Percentiles rank a stretch among this genome's conserved stretches.
Evolutionary conservation across 805 yeast species (phyloP).

Genomic region (Diddensiella transvaalensis): DNA sequence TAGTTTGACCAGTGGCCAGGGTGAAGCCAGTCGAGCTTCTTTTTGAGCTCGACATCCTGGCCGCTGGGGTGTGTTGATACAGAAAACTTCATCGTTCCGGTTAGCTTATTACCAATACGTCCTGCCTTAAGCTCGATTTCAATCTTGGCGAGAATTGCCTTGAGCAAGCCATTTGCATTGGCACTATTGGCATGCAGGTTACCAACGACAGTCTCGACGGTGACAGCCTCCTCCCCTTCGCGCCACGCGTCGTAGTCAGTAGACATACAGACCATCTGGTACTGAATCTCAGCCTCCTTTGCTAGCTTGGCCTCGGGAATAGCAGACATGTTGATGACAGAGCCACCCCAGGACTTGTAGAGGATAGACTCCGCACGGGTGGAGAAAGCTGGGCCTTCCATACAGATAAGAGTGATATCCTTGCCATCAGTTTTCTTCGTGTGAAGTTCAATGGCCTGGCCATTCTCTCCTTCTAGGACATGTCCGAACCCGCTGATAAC

Average conservation of each 20-base stretch:
- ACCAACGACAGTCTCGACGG: slow-evolving; percentile 95
- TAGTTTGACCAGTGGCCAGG: slow-evolving; percentile 63
- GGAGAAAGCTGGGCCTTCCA: slow-evolving; percentile 99
- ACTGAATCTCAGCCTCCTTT: slow-evolving; percentile 92
- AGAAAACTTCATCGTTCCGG: slow-evolving; percentile 73
- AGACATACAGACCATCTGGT: slow-evolving; percentile 98
- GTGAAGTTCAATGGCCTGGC: slow-evolving; percentile 52
- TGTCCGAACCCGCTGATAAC: slow-evolving; percentile 59
- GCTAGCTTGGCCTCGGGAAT: slow-evolving; percentile 98
- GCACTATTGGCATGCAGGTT: slow-evolving; percentile 81
- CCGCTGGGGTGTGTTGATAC: slow-evolving; percentile 76
- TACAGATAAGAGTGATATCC: slow-evolving; percentile 84
- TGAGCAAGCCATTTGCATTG: slow-evolving; percentile 79
- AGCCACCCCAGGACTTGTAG: slow-evolving; percentile 86
- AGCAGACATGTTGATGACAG: slow-evolving; percentile 94
- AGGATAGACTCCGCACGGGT: slow-evolving; percentile 93
- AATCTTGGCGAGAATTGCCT: slow-evolving; percentile 60
- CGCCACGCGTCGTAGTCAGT: slow-evolving; percentile 99
- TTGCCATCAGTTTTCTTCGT: slow-evolving; percentile 61
- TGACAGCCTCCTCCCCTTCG: slow-evolving; percentile 90
- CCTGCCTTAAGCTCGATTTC: slow-evolving; percentile 55
- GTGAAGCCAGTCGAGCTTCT: slow-evolving; percentile 79
- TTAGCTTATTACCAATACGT: slow-evolving; percentile 63
- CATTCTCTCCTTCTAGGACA: slow-evolving; percentile 49
- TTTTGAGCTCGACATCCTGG: slow-evolving; percentile 65